These are phyloP conservation scores for Fusarium albidum DNA, from an alignment of 2,329 filamentous ascomycete species.

Conservation along the genomic window DNA sequence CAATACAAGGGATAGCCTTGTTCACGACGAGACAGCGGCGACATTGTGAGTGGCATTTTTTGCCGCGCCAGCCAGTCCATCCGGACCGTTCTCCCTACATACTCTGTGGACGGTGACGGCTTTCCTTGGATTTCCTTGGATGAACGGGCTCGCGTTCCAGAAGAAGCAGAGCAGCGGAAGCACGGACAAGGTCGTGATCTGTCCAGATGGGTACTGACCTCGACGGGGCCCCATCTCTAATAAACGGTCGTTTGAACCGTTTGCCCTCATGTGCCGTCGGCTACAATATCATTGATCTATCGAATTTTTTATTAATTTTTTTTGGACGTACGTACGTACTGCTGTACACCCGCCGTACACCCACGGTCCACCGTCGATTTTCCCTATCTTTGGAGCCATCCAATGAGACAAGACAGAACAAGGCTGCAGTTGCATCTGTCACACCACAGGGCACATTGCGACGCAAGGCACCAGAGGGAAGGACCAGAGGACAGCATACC, in stretches of 20 bases:
- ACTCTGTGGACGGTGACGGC: slow-evolving; percentile 23
- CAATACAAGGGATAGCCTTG: slow-evolving; percentile 41
- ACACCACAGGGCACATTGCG: slow-evolving; percentile 34
- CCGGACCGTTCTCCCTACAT: slow-evolving; percentile 11
- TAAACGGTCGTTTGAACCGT: slow-evolving; percentile 35
- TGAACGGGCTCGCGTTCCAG: slow-evolving; percentile 13
- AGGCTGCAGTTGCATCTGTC: slow-evolving; percentile 33
- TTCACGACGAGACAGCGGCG: slow-evolving; percentile 30
- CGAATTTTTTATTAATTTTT: slow-evolving; percentile 30
- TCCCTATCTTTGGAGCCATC: slow-evolving; percentile 29
- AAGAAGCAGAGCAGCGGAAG: slow-evolving; percentile 7
- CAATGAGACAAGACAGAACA: slow-evolving; percentile 37
- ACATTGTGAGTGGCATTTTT: slow-evolving; percentile 25
- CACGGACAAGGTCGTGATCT: slow-evolving; percentile 30
- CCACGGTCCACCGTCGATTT: slow-evolving; percentile 31
- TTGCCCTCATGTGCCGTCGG: slow-evolving; percentile 17
- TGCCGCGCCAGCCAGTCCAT: slow-evolving; percentile 25
- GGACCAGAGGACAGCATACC: slow-evolving; percentile 15
- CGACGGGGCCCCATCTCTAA: slow-evolving; percentile 36
- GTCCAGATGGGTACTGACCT: slow-evolving; percentile 23
- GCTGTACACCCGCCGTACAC: slow-evolving; percentile 17
- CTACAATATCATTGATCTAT: slow-evolving; percentile 8
- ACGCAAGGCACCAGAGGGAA: slow-evolving; percentile 13
- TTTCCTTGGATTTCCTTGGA: slow-evolving; percentile 25
- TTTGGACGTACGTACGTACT: too few species aligned